Percentiles rank a stretch among this genome's conserved stretches.
phyloP scores from a whole-genome alignment of 176 grass and related monocot genomes.

The Secale cereale region DNA sequence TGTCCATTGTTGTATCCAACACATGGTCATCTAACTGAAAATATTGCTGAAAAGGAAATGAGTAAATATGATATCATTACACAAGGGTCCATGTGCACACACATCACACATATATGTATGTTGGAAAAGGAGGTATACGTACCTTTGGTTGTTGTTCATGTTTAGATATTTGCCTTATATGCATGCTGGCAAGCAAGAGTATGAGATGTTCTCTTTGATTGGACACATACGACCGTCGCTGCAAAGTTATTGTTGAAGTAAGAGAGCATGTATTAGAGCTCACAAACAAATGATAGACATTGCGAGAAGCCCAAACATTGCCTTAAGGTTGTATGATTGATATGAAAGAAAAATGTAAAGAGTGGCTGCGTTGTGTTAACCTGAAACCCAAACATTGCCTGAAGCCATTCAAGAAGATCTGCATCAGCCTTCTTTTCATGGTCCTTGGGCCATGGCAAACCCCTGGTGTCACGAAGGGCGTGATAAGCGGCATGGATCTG shows the following conservation, averaged over 20 bases:
- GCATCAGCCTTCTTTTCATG: constrained; percentile 55
- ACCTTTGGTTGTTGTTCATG: constrained; percentile 84
- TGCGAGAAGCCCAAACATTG: constrained; percentile 66
- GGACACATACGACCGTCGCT: constrained; percentile 48
- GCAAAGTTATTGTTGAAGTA: constrained; percentile 9
- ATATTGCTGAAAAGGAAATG: constrained; percentile 1
- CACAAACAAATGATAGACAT: not conserved
- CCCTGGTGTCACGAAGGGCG: constrained; percentile 77
- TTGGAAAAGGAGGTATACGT: not conserved
- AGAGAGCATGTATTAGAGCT: not conserved
- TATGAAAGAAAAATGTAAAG: not conserved
- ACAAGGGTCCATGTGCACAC: not conserved
- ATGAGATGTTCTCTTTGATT: constrained; percentile 96
- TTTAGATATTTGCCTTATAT: constrained; percentile 66
- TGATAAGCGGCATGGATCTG: constrained; percentile 74
- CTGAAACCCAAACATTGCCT: constrained; percentile 97
- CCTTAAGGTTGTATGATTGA: constrained; percentile 61
- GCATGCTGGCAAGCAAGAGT: constrained; percentile 87
- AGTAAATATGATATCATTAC: not conserved
- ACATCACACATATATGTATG: not conserved
- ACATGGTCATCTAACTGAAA: constrained; percentile 69
- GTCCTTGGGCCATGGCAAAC: constrained; percentile 92
- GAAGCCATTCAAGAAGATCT: constrained; percentile 94
- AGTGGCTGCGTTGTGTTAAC: constrained; percentile 14
- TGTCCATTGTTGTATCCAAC: constrained; percentile 69